Conservation (phyloP, 805 yeast genomes). For the Zygotorulaspora danielsina region DNA sequence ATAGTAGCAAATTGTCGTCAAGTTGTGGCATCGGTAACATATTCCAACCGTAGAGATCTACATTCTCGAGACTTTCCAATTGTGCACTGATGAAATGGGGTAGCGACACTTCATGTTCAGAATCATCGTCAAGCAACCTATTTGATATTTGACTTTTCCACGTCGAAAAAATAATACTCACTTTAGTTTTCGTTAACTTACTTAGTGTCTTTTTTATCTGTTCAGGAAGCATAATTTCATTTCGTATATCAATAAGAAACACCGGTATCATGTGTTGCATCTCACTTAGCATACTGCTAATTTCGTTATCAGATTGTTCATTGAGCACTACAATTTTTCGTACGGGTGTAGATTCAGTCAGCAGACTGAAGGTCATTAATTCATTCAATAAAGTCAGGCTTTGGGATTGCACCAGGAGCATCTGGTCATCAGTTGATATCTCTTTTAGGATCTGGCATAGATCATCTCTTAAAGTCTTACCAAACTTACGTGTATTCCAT, state of each 20-base stretch:
- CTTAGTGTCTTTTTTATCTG: slow-evolving; percentile 9
- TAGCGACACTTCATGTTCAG: slow-evolving; percentile 6
- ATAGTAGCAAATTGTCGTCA: slow-evolving; percentile 28
- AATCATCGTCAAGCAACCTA: slow-evolving; percentile 3
- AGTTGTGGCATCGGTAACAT: slow-evolving; percentile 26
- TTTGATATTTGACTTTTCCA: slow-evolving; percentile 20
- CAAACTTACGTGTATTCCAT: slow-evolving; percentile 30
- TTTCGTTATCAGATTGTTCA: slow-evolving; percentile 18
- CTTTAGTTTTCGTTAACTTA: slow-evolving; percentile 1
- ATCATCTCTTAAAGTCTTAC: slow-evolving; percentile 12
- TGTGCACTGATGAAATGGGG: slow-evolving; percentile 28
- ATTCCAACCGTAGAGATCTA: slow-evolving; percentile 21
- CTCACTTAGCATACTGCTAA: slow-evolving; percentile 14
- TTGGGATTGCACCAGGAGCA: slow-evolving; percentile 25
- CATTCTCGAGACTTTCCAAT: slow-evolving; percentile 9
- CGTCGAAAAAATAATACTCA: slow-evolving; percentile 18
- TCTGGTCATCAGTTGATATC: slow-evolving; percentile 16
- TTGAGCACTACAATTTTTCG: slow-evolving; percentile 26
- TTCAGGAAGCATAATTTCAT: slow-evolving; percentile 21
- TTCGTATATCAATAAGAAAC: slow-evolving; percentile 28
- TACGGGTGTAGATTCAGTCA: slow-evolving; percentile 28
- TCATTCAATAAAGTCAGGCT: slow-evolving; percentile 22
- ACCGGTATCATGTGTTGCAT: slow-evolving; percentile 17
- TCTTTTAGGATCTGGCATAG: slow-evolving; percentile 18
- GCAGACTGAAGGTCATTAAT: slow-evolving; percentile 27